These are phyloP conservation scores for Colletotrichum paranaense DNA, from an alignment of 2,329 filamentous ascomycete species.

Conservation along the genomic window DNA sequence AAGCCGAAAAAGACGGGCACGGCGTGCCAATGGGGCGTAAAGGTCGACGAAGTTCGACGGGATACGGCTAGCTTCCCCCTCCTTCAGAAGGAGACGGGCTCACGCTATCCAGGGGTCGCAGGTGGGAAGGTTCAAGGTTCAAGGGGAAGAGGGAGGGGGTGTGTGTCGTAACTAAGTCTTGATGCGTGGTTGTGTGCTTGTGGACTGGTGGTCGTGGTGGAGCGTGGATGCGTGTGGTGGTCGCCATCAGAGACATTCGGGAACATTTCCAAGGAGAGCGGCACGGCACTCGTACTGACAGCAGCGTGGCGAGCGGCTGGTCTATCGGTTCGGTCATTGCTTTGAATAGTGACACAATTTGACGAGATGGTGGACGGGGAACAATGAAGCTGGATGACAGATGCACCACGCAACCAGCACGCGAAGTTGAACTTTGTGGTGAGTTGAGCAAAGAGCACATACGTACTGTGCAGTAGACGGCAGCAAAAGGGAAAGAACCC, in stretches of 20 bases:
- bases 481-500: background rate
- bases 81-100: background rate
- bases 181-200: background rate
- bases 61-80: background rate
- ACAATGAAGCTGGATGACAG: background rate
- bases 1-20: background rate
- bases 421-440: background rate
- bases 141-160: background rate
- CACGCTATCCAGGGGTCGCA: background rate
- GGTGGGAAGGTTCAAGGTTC: background rate
- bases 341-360: background rate
- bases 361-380: background rate
- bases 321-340: background rate
- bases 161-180: background rate
- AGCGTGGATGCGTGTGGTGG: background rate
- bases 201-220: background rate
- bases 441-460: no score
- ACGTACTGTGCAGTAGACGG: background rate
- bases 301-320: background rate
- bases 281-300: background rate
- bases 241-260: constrained; percentile 7
- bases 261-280: background rate
- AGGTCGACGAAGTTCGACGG: background rate
- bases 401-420: background rate
- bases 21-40: background rate